Base-by-base conservation (phyloP, 2,329 filamentous ascomycete genomes). In the Botryosphaeria dothidea region DNA sequence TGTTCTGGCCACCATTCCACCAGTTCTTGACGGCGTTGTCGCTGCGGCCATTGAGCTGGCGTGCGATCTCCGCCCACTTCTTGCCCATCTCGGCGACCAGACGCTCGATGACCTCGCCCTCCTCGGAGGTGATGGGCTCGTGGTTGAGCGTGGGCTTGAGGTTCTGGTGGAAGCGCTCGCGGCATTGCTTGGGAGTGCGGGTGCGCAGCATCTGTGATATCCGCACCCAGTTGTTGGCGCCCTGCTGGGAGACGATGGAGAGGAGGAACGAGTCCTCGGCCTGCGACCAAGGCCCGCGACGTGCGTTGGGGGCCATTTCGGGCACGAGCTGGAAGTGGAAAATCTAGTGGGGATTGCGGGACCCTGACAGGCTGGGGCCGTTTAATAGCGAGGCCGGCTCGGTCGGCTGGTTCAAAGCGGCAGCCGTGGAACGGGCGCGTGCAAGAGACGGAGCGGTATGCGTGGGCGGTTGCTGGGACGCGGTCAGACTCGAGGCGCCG, bases 1-100 rank as follows among this genome's bases (percentile, higher is more conserved):
- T 88, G 80, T 97, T 97, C 85, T 93, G 91, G 75, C 90, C 92
- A 57, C 93, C 93, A 75, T 97, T 97, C 92, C 92, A 97, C 92
- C 93, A 97, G 78, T 97, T 97, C 86, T 97, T 97, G 68, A 97
- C 92, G 29, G 92, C 91, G 73, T 97, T 97, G 81, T 97, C 93
- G 77, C 93, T 96, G 73, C 93, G 90, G 69, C 92, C 92, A 63
- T 90, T 85, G 21, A 97, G 84, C 51, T 88, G 84, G 69, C 93
- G 86, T 49, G 93, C 92, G 73, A 97, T 97, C 75, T 97, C 92
- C 2, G 93, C 93, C 93, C 93, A 97, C 65, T 91, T 88, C 81
- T 93, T 94, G 67, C 93, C 93, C 81, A 92, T 88, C 71, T 90
- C 86, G 11, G 80, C 78, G 17, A 97, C 93, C 76, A 95, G 85